Percentiles rank a stretch among this genome's conserved stretches.
Evolutionary conservation across 208 protist species (phyloP).

Genomic region (Angomonas deanei): DNA sequence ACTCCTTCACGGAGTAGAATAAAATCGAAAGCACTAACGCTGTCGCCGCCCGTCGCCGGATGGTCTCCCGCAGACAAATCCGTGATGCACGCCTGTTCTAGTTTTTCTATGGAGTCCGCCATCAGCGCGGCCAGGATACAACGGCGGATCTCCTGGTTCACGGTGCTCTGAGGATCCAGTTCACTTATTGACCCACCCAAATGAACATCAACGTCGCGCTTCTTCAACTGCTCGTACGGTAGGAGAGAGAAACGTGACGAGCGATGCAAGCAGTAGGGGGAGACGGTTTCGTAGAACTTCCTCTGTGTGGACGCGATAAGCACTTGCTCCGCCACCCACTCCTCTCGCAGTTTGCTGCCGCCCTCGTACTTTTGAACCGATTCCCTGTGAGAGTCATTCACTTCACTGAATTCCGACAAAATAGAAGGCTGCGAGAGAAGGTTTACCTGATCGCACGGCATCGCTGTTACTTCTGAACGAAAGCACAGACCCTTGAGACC

Average conservation of each 20-base stretch:
- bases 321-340: conserved; percentile 40
- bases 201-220: conserved; percentile 20
- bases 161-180: conserved; percentile 33
- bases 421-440: neutral
- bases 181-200: no score
- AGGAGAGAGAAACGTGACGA: conserved; percentile 56
- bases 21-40: no score
- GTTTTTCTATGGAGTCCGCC: conserved; percentile 32
- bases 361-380: neutral
- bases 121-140: conserved; percentile 58
- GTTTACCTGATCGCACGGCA: no score
- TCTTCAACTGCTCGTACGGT: conserved; percentile 45
- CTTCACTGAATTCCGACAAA: no score
- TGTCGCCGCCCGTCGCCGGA: no score
- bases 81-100: no score
- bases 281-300: conserved; percentile 50
- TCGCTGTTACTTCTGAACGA: no score
- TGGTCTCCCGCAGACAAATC: no score
- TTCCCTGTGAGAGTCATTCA: no score
- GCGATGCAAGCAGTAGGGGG: conserved; percentile 59
- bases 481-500: no score
- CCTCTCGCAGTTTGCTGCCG: conserved; percentile 25
- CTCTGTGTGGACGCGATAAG: conserved; percentile 31
- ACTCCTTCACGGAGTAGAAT: no score
- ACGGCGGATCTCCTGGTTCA: conserved; percentile 40